These are phyloP conservation scores for Penicillium polonicum DNA, from an alignment of 2,329 filamentous ascomycete genomes.

Conservation along the genomic window DNA sequence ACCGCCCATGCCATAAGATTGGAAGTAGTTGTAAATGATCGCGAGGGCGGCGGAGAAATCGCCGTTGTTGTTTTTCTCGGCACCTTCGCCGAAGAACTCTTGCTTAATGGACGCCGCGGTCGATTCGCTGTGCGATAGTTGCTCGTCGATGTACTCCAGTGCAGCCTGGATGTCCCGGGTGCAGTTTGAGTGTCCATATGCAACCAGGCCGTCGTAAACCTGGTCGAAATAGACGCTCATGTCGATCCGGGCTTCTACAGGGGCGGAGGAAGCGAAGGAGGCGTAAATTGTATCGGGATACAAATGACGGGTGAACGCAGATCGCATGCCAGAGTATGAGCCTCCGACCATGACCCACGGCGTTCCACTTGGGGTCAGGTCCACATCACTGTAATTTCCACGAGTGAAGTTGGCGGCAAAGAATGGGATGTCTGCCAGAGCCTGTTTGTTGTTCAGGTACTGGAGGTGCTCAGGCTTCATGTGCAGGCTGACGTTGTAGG, in stretches of 20 bases:
- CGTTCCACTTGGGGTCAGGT: slow-evolving; percentile 41
- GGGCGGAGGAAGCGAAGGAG: slow-evolving; percentile 44
- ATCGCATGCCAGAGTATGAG: slow-evolving; percentile 47
- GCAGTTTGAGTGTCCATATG: slow-evolving; percentile 53
- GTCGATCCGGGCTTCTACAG: slow-evolving; percentile 49
- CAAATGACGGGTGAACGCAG: slow-evolving; percentile 45
- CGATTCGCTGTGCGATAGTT: slow-evolving; percentile 38
- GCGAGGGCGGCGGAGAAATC: slow-evolving; percentile 49
- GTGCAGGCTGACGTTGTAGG: slow-evolving; percentile 36
- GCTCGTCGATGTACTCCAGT: slow-evolving; percentile 50
- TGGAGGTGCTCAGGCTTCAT: slow-evolving; percentile 42
- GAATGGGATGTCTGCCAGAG: slow-evolving; percentile 46
- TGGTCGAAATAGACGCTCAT: slow-evolving; percentile 55
- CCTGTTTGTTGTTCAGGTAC: slow-evolving; percentile 46
- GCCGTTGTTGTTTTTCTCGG: slow-evolving; percentile 47
- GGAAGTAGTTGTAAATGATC: slow-evolving; percentile 45
- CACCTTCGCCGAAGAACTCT: slow-evolving; percentile 49
- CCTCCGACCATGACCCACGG: slow-evolving; percentile 51
- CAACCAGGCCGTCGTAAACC: slow-evolving; percentile 49
- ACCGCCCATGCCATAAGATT: slow-evolving; percentile 45
- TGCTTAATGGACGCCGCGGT: slow-evolving; percentile 46
- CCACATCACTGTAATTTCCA: slow-evolving; percentile 28
- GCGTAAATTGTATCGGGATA: slow-evolving; percentile 46
- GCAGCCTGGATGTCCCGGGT: slow-evolving; percentile 51
- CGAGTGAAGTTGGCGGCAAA: slow-evolving; percentile 45